Percentiles rank a stretch among this genome's conserved stretches.
These are phyloP conservation scores for Chaetomiaceae sp. DNA, from an alignment of 2,329 filamentous ascomycete genomes.

Conservation along the genomic window DNA sequence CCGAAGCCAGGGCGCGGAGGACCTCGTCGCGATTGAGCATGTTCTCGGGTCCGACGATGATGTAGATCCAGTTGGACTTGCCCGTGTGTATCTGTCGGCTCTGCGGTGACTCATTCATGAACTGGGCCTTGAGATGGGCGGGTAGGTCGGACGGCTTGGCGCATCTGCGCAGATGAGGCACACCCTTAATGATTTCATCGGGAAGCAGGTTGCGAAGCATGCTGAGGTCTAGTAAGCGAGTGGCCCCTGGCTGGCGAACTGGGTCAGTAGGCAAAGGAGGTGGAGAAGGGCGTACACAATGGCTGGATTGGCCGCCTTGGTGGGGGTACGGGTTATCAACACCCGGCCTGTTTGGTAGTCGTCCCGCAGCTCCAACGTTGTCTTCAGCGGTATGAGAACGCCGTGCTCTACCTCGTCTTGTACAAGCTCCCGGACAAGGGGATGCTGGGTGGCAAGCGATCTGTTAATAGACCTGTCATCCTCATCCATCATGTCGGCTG, in stretches of 20 bases:
- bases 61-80: constrained; percentile 56
- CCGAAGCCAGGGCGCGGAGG: constrained; percentile 37
- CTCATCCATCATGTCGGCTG: constrained; percentile 19
- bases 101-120: constrained; percentile 51
- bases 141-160: constrained; percentile 66
- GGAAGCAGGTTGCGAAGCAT: constrained; percentile 51
- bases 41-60: constrained; percentile 47
- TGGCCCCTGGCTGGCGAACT: not conserved
- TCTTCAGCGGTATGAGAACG: constrained; percentile 57
- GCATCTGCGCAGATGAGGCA: constrained; percentile 69
- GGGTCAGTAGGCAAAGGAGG: not conserved
- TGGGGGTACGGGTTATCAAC: constrained; percentile 66
- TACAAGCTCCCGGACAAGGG: constrained; percentile 29
- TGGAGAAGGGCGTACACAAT: constrained; percentile 54
- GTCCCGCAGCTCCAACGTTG: constrained; percentile 55
- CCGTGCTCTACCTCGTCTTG: constrained; percentile 36
- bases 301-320: constrained; percentile 64
- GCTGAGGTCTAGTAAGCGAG: constrained; percentile 35
- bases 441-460: constrained; percentile 28
- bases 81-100: constrained; percentile 53
- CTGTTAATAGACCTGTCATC: constrained; percentile 18
- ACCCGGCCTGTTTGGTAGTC: constrained; percentile 54
- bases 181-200: constrained; percentile 56
- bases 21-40: constrained; percentile 51
- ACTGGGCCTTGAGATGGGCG: constrained; percentile 54